These are phyloP conservation scores for Malus orientalis DNA, from an alignment of 306 rosid species.

Conservation along the genomic window DNA sequence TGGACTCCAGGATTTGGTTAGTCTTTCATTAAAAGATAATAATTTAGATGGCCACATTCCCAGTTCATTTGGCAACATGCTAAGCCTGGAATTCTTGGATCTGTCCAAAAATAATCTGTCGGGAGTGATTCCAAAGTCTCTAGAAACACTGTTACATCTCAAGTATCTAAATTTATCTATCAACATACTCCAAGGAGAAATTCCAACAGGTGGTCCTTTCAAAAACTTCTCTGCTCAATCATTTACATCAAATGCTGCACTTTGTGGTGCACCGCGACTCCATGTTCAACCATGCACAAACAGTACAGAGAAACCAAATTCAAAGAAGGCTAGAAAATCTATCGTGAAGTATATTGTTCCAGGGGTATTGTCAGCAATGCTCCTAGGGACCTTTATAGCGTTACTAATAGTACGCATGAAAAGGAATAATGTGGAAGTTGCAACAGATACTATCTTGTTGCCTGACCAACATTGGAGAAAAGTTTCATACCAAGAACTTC, in stretches of 20 bases:
- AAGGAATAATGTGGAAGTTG: neutral
- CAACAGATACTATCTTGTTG: neutral
- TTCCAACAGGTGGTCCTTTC: slow-evolving; percentile 15
- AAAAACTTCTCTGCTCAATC: slow-evolving; percentile 10
- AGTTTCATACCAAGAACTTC: slow-evolving; percentile 18
- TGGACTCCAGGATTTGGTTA: neutral
- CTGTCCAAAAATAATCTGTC: neutral
- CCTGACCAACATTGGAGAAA: neutral
- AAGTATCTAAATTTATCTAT: neutral
- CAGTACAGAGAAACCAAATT: neutral
- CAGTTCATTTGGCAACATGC: slow-evolving; percentile 7
- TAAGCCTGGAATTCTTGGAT: neutral
- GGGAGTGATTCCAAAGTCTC: neutral
- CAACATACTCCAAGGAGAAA: slow-evolving; percentile 20
- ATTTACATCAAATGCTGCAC: slow-evolving; percentile 18
- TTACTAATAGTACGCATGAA: neutral
- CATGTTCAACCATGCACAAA: slow-evolving; percentile 13
- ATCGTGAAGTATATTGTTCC: neutral
- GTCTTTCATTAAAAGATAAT: neutral
- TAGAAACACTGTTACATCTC: neutral
- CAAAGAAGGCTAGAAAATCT: neutral
- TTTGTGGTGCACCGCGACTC: slow-evolving; percentile 14
- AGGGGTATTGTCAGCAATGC: neutral
- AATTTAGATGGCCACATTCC: slow-evolving; percentile 9
- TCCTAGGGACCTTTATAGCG: neutral